Conservation (phyloP, 805 yeast species). For the Schwanniomyces vanrijiae region DNA sequence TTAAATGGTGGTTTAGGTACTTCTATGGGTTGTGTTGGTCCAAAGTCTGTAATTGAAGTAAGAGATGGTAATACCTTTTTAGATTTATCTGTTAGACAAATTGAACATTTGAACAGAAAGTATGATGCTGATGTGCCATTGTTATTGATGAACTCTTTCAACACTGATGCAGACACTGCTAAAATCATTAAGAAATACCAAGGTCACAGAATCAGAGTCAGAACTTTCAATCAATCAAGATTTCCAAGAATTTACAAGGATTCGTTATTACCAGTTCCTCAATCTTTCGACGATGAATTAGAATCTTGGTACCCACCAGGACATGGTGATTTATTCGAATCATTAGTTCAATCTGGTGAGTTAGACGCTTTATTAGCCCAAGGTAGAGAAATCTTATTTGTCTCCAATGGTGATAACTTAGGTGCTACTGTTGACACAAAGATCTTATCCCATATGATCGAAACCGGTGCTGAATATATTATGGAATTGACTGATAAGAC, state of each 20-base stretch:
- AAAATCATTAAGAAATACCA: constrained; percentile 94
- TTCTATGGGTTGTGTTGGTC: constrained; percentile 99
- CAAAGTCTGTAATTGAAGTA: constrained; percentile 96
- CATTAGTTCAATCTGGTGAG: constrained; percentile 86
- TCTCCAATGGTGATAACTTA: constrained; percentile 96
- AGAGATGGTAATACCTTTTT: constrained; percentile 97
- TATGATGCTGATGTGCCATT: constrained; percentile 93
- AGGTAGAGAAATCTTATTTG: constrained; percentile 93
- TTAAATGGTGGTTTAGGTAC: constrained; percentile 98
- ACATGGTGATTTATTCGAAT: constrained; percentile 96
- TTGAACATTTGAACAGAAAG: constrained; percentile 88
- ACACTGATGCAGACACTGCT: constrained; percentile 94
- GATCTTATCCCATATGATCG: constrained; percentile 90
- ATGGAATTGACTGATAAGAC: constrained; percentile 99
- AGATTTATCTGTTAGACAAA: constrained; percentile 94
- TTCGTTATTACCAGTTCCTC: constrained; percentile 94
- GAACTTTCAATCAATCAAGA: constrained; percentile 96
- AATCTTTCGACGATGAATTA: constrained; percentile 64
- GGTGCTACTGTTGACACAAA: constrained; percentile 97
- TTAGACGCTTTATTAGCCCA: constrained; percentile 84
- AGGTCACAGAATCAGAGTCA: constrained; percentile 92
- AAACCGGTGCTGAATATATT: constrained; percentile 87
- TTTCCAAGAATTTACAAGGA: constrained; percentile 95
- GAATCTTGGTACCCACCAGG: constrained; percentile 99
- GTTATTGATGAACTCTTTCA: constrained; percentile 96